A percentile compares a stretch with the other conserved stretches of the same genome.
These are phyloP conservation scores for Paramecium caudatum DNA, from an alignment of 73 alveolate species.

Conservation along the genomic window DNA sequence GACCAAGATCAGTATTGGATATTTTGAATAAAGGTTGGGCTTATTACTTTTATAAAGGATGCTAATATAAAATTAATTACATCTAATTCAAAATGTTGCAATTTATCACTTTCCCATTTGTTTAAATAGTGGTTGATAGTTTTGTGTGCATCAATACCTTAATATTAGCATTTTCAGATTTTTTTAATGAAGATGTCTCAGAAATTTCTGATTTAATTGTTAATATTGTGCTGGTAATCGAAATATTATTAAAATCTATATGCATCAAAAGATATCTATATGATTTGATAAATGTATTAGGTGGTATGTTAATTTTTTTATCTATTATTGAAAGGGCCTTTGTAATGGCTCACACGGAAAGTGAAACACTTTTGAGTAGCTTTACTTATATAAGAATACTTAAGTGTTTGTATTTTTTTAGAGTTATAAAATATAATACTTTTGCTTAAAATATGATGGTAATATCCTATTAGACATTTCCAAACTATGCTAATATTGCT, in stretches of 20 bases:
- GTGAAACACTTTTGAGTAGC: neutral
- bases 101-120: slow-evolving; percentile 22
- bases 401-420: slow-evolving; percentile 7
- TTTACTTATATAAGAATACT: slow-evolving; percentile 11
- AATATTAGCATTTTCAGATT: slow-evolving; percentile 1
- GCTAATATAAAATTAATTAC: neutral
- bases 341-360: neutral
- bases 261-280: slow-evolving; percentile 9
- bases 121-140: slow-evolving; percentile 22
- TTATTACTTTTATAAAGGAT: slow-evolving; percentile 31
- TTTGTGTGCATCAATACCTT: slow-evolving; percentile 41
- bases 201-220: neutral
- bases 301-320: neutral
- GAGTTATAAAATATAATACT: slow-evolving; percentile 54
- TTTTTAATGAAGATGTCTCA: neutral
- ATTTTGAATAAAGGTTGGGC: slow-evolving; percentile 36
- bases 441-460: slow-evolving; percentile 53
- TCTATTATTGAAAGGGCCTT: slow-evolving; percentile 15
- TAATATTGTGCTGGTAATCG: neutral
- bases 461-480: slow-evolving; percentile 50
- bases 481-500: slow-evolving; percentile 19
- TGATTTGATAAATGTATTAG: neutral
- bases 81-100: neutral
- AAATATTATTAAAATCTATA: neutral
- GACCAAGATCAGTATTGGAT: neutral